Evolutionary conservation across 2,329 filamentous ascomycete genomes (phyloP).

Genomic region (Metarhizium brunneum): DNA sequence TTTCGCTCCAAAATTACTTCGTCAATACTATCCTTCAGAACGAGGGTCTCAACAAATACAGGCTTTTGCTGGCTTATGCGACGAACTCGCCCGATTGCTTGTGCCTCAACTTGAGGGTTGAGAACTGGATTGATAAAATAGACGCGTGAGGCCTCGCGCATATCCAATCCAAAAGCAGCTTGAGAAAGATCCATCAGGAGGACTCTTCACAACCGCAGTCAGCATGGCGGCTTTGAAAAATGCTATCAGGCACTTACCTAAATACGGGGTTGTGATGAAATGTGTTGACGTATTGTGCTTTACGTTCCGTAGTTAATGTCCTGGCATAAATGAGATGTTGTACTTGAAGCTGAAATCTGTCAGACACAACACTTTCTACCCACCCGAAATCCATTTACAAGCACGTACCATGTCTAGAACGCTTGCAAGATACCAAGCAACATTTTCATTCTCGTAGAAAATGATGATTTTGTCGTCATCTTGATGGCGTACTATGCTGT

Average conservation of each 20-base stretch:
- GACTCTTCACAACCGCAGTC: conserved; percentile 38
- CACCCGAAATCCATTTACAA: not conserved
- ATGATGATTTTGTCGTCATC: conserved; percentile 75
- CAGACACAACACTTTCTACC: not conserved
- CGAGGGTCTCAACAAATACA: conserved; percentile 78
- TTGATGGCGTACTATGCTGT: conserved; percentile 60
- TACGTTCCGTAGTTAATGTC: conserved; percentile 47
- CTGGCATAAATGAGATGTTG: conserved; percentile 60
- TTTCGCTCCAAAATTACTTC: conserved; percentile 71
- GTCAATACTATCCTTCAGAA: conserved; percentile 72
- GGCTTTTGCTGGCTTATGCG: conserved; percentile 74
- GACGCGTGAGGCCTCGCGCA: conserved; percentile 72
- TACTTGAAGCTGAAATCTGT: conserved; percentile 38
- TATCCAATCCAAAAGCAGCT: conserved; percentile 80
- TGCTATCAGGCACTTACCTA: conserved; percentile 25
- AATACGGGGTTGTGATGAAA: conserved; percentile 65
- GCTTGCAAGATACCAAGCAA: conserved; percentile 77
- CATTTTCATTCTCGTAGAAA: conserved; percentile 85
- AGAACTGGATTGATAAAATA: conserved; percentile 87
- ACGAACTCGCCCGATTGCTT: conserved; percentile 84
- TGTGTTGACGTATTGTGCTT: conserved; percentile 66
- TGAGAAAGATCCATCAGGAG: conserved; percentile 87
- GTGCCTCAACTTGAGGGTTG: conserved; percentile 75
- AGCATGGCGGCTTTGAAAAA: not conserved
- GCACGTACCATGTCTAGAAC: conserved; percentile 60